phyloP scores from a whole-genome alignment of 768 basidiomycete genomes.

The Multifurca ochricompacta region DNA sequence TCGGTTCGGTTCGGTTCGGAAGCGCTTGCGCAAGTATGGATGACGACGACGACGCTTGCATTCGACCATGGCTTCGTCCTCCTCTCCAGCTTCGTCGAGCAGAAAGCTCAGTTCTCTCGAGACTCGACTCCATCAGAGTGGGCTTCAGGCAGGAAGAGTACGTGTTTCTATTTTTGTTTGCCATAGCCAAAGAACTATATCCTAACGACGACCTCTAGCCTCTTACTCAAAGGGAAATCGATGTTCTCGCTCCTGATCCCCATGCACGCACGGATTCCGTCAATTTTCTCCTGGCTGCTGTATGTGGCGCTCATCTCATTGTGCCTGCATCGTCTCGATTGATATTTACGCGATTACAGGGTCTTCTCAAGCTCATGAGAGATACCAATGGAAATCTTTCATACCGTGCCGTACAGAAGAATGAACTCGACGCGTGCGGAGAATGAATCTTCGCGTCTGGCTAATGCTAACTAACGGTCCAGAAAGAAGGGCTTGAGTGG shows the following conservation, averaged over 20 bases:
- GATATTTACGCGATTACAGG: conserved; percentile 31
- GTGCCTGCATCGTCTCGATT: background rate
- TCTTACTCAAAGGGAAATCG: conserved; percentile 51
- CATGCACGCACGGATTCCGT: conserved; percentile 60
- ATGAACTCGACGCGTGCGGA: conserved; percentile 58
- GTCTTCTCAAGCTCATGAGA: conserved; percentile 55
- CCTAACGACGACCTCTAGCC: conserved; percentile 26
- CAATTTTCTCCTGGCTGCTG: conserved; percentile 66
- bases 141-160: conserved; percentile 14
- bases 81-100: background rate
- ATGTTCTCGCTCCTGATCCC: conserved; percentile 54
- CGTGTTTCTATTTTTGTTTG: background rate
- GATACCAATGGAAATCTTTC: conserved; percentile 49
- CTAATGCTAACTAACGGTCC: conserved; percentile 4
- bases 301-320: conserved; percentile 21
- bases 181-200: no score
- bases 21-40: no score
- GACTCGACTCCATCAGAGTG: conserved; percentile 18
- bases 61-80: conserved; percentile 10
- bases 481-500: conserved; percentile 78
- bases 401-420: conserved; percentile 67
- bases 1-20: no score
- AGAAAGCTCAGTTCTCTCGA: conserved; percentile 20
- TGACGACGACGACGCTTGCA: no score
- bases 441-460: conserved; percentile 5